These are phyloP conservation scores for Stachybotrys chlorohalonatus DNA, from an alignment of 2,329 filamentous ascomycete genomes.

Conservation along the genomic window DNA sequence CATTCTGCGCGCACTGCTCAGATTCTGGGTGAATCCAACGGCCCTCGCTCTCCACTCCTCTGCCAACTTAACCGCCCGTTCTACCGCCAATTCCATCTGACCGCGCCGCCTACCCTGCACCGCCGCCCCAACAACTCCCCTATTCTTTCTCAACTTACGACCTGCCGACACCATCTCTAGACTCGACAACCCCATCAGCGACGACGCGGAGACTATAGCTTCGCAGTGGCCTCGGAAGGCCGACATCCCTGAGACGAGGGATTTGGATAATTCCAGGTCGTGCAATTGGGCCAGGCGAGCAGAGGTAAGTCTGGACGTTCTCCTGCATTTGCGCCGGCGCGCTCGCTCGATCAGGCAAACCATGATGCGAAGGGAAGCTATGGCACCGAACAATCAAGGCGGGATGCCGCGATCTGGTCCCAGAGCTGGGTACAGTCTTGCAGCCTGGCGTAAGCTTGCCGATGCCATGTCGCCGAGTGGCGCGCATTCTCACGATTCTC, in stretches of 20 bases:
- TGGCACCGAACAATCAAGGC: background rate
- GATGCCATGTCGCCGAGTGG: background rate
- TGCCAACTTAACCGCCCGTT: background rate
- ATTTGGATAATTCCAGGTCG: constrained; percentile 13
- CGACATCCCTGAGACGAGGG: constrained; percentile 15
- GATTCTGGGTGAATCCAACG: background rate
- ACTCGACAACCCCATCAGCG: constrained; percentile 1
- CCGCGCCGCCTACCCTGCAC: background rate
- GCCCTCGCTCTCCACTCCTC: background rate
- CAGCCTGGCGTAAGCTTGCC: background rate
- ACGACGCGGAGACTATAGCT: constrained; percentile 6
- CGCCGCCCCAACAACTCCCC: background rate
- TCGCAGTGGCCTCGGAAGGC: constrained; percentile 14
- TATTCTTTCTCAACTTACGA: background rate
- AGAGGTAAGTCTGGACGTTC: constrained; percentile 13
- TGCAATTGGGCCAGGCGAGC: constrained; percentile 10
- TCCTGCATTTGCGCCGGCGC: background rate
- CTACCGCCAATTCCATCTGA: background rate
- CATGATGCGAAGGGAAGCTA: background rate
- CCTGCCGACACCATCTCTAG: background rate
- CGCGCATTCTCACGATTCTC: background rate
- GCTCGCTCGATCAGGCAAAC: background rate
- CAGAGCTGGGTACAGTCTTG: background rate
- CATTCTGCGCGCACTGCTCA: background rate
- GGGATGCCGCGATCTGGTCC: background rate